A percentile compares a stretch with the other conserved stretches of the same genome.
These are phyloP conservation scores for Dimocarpus longan DNA, from an alignment of 345 rosid species.

Conservation along the genomic window DNA sequence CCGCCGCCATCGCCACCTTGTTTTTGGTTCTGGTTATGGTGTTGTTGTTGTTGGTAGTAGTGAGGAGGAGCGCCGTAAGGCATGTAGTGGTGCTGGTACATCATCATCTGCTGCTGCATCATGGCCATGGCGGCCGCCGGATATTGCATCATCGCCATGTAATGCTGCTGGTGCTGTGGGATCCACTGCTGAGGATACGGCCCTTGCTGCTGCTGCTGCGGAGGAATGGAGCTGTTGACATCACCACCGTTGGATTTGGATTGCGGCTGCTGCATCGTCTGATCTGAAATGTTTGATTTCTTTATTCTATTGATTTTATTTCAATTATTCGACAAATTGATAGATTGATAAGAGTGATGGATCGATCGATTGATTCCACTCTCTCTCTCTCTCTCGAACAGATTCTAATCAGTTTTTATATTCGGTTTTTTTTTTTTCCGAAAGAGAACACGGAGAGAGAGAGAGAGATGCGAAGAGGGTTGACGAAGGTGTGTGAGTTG, in stretches of 20 bases:
- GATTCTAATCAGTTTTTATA: neutral
- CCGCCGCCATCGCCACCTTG: constrained; percentile 8
- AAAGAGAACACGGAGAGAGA: neutral
- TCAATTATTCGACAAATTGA: neutral
- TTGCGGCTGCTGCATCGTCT: constrained; percentile 44
- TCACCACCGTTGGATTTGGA: constrained; percentile 50
- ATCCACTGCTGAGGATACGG: constrained; percentile 6
- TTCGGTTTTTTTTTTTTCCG: constrained; percentile 4
- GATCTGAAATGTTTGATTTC: neutral
- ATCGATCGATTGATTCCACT: neutral
- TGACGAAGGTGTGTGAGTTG: neutral
- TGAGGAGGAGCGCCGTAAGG: constrained; percentile 47
- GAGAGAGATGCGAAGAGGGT: constrained; percentile 10
- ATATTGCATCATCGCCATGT: constrained; percentile 81
- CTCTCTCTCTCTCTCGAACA: constrained; percentile 13
- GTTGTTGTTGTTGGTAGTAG: constrained; percentile 33
- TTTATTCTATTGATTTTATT: too few relatives aligned
- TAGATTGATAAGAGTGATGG: constrained; percentile 15
- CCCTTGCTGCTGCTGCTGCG: neutral
- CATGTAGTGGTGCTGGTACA: constrained; percentile 86
- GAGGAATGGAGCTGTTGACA: constrained; percentile 22
- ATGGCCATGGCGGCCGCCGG: constrained; percentile 88
- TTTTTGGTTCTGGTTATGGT: constrained; percentile 17
- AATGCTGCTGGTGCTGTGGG: constrained; percentile 39
- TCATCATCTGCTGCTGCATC: constrained; percentile 98